Evolutionary conservation across 192 early-diverging fungal genomes (phyloP), one percentile per base, ranked within the genome.

Genomic region (Obelidium mucronatum): DNA sequence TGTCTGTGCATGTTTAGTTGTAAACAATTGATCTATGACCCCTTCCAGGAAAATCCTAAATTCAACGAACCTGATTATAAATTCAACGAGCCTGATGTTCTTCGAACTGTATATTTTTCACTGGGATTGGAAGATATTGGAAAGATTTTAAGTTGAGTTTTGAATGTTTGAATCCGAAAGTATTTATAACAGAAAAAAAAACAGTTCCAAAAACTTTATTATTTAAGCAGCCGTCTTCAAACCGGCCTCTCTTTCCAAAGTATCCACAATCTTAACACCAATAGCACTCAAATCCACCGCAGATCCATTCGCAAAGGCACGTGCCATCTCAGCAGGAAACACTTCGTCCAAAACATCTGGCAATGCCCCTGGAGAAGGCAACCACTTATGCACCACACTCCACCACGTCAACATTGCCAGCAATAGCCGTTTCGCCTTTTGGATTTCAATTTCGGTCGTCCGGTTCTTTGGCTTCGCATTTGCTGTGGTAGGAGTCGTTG

Each of bases 341-440:
- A 8, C 67, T 2, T 4, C 6, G 51, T 68, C 67, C 67, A 68
- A 68, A 13, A 34, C 67, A 19, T 68, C 67, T n/a, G 67, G 67
- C n/a, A 68, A 22, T 24, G 13, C 40, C 39, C 30, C n/a, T 15
- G 4, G 17, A 17, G 15, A 19, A 17, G 39, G 67, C 40, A 53
- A 68, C 40, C 30, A 6, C 26, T n/a, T 19, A 2, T 26, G 39
- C 15, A 64, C 26, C 26, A 19, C n/a, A 22, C 11, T 24, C 67
- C 67, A 68, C 67, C 67, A 68, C 11, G 13, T 30, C 15, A 68
- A 6, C 67, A 68, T 42, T n/a, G 28, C 39, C 13, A 68, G 2
- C 40, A 52, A 31, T 11, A 68, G 40, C 19, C 44, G 13, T 30
- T 39, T 44, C 19, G 31, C 31, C 24, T 19, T 22, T 5, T 19